These are phyloP conservation scores for Eucalyptus pauciflora DNA, from an alignment of 345 rosid genomes.

Conservation along the genomic window DNA sequence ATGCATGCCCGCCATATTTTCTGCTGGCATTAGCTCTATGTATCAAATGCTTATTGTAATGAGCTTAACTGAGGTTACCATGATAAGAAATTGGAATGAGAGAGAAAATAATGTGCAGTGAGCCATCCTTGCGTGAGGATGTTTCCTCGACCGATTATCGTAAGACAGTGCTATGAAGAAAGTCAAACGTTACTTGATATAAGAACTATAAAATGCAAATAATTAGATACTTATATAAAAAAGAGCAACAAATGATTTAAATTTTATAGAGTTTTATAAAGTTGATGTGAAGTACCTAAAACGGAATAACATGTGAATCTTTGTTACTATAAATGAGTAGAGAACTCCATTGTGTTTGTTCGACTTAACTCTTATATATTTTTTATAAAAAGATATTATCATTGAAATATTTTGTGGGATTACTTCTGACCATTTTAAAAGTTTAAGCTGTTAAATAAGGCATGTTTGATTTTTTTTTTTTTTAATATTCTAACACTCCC, in stretches of 20 bases:
- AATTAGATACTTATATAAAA: neutral
- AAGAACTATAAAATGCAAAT: neutral
- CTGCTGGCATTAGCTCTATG: neutral
- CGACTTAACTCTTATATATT: neutral
- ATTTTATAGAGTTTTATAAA: neutral
- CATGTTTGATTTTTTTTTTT: neutral
- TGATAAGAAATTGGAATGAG: neutral
- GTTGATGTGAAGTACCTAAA: neutral
- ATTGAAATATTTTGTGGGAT: neutral
- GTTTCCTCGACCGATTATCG: neutral
- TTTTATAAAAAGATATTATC: neutral
- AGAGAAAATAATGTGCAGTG: neutral
- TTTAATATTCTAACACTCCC: neutral
- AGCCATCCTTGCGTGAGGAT: neutral
- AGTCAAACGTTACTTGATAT: neutral
- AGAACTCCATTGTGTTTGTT: neutral
- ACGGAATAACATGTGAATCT: neutral
- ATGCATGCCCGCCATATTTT: neutral
- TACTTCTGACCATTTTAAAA: accelerated
- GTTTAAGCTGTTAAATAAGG: neutral
- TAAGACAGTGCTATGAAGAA: neutral
- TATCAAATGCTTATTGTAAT: neutral
- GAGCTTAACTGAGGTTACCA: neutral
- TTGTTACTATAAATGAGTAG: neutral
- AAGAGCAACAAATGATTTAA: neutral